phyloP scores from a whole-genome alignment of 2,329 filamentous ascomycete genomes.

The Ophiostoma perfectum region DNA sequence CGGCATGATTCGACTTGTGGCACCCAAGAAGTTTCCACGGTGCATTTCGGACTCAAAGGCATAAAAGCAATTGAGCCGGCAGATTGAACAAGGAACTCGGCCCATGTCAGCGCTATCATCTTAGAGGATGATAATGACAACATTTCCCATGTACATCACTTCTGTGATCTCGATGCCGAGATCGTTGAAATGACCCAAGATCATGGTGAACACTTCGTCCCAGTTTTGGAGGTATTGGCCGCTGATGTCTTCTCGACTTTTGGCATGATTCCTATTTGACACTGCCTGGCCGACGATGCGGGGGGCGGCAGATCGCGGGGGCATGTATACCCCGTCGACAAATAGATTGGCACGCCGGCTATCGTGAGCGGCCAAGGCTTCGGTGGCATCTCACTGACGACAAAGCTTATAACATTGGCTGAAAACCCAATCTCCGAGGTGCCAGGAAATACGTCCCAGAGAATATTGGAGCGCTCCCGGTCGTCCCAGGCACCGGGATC shows the following conservation, averaged over 20 bases:
- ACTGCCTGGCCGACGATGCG: not conserved
- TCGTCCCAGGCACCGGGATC: not conserved
- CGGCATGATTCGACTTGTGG: not conserved
- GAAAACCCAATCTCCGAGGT: not conserved
- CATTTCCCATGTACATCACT: not conserved
- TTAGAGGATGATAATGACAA: not conserved
- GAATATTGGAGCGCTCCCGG: not conserved
- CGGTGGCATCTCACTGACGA: not conserved
- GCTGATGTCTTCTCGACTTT: not conserved
- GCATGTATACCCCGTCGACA: not conserved
- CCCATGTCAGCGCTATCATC: not conserved
- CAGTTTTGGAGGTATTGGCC: not conserved
- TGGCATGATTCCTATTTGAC: not conserved
- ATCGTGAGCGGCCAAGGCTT: not conserved
- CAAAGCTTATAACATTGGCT: not conserved
- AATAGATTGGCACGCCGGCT: not conserved
- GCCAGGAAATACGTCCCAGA: not conserved
- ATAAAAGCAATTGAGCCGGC: not conserved
- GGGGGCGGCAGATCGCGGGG: not conserved
- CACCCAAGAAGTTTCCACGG: not conserved
- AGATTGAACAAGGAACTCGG: not conserved
- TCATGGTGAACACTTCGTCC: not conserved
- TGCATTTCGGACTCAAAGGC: not conserved
- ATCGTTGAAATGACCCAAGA: not conserved
- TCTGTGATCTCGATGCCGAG: not conserved